Evolutionary conservation across 1,284 basidiomycete species (phyloP).

Genomic region (Rhodotorula glutinis): DNA sequence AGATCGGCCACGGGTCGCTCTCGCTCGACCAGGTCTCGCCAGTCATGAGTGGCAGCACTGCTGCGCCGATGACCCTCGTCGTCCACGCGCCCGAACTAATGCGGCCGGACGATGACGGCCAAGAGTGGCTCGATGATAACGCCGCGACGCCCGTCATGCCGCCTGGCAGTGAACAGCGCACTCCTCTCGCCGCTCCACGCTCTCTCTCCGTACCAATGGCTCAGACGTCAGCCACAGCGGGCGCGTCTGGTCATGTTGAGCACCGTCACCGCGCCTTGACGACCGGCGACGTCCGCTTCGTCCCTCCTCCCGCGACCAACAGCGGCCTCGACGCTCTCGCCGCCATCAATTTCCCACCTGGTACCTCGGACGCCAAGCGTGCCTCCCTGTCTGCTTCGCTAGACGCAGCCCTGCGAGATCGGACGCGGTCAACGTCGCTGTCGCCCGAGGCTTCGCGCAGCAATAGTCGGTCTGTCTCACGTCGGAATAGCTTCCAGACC

Average conservation of each 20-base stretch:
- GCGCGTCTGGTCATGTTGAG: constrained; percentile 15
- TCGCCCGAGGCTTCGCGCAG: constrained; percentile 1
- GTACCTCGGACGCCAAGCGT: not conserved
- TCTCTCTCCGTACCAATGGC: not conserved
- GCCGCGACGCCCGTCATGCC: not conserved
- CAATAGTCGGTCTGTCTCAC: constrained; percentile 3
- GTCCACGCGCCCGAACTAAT: constrained; percentile 37
- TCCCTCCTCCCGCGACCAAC: not conserved
- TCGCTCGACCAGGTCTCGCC: constrained; percentile 35
- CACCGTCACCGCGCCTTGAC: constrained; percentile 1
- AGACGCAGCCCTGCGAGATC: no score
- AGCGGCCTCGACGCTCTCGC: constrained; percentile 32
- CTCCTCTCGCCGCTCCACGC: constrained; percentile 9
- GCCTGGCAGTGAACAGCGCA: constrained; percentile 2
- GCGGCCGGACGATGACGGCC: not conserved
- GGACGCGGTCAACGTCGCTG: not conserved
- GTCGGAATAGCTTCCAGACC: constrained; percentile 18
- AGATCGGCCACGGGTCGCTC: constrained; percentile 30
- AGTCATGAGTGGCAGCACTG: not conserved
- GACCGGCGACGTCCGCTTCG: not conserved
- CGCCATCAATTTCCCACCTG: constrained; percentile 10
- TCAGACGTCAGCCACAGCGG: constrained; percentile 2
- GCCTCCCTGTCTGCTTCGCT: no score
- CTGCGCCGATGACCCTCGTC: constrained; percentile 22
- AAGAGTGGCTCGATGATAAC: not conserved